Base-by-base conservation (phyloP, 371 early-diverging fungal genomes). In the Rhizopus microsporus region DNA sequence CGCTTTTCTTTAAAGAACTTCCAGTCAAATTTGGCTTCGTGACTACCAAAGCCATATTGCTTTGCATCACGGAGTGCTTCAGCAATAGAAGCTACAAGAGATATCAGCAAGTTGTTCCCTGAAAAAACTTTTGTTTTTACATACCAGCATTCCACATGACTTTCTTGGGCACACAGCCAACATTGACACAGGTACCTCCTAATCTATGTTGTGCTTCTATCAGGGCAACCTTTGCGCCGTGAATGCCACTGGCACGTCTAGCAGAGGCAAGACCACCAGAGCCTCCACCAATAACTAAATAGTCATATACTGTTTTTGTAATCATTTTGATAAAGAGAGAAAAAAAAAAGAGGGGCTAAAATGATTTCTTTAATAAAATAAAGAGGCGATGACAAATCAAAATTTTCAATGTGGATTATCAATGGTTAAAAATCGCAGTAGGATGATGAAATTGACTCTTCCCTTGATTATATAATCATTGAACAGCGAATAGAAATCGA, bases 101-200 rank as follows among this genome's bases (percentile, higher is more conserved):
- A 17, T 49, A 54, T 23, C 23, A 23, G 23, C 23, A 23, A 23
- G 23, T 23, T 23, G 23, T 13, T 15, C 32, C 47, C 39, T 35
- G 31, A 12, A 33, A 13, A 5, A 39, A 15, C 34, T 10, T 31
- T 7, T 43, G 10, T 43, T 17, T 17, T 7, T 31, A 56, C 60
- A 58, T 79, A 81, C 89, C 87, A 43, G 95, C 84, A 75, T 93
- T 95, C 90, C 93, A 98, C 91, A 95, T 95, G 59, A 98, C 89
- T 78, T 99, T 99, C 78, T 99, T 99, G 39, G 99, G 99, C 17
- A 99, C 98, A 68, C 99, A 99, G 29, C 99, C 98, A 35, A 93
- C 93, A 61, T 95, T 97, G 60, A 97, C 97, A 61, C 96, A 97
- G 23, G 98, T 97, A 33, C 96, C 96, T 56, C 96, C 98, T 60